Percentiles rank a stretch among this genome's conserved stretches.
Evolutionary conservation across 768 basidiomycete species (phyloP).

Genomic region (Calocybe gangraenosa): DNA sequence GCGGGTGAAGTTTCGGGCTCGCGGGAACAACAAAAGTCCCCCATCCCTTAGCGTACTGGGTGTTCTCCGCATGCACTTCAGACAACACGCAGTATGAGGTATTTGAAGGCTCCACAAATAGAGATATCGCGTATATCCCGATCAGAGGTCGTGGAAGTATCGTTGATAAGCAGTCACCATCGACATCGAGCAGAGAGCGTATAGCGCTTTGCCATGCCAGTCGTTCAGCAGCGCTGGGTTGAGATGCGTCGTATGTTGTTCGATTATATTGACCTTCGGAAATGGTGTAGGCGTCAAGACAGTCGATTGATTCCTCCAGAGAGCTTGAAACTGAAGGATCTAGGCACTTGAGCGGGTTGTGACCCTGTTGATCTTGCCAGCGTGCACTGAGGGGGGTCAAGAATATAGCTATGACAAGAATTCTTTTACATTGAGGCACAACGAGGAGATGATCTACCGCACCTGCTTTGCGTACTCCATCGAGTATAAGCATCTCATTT

Average conservation of each 20-base stretch:
- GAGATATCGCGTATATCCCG: slow-evolving; percentile 22
- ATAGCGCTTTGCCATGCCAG: slow-evolving; percentile 25
- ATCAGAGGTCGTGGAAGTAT: slow-evolving; percentile 23
- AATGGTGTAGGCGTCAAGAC: slow-evolving; percentile 30
- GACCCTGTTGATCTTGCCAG: no score
- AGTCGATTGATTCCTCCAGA: slow-evolving; percentile 15
- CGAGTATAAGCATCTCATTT: no score
- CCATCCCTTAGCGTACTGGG: slow-evolving; percentile 29
- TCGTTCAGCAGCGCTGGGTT: slow-evolving; percentile 25
- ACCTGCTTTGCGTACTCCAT: no score
- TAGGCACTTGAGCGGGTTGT: slow-evolving; percentile 7
- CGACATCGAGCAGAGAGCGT: slow-evolving; percentile 22
- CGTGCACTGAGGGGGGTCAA: no score
- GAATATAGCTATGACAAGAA: no score
- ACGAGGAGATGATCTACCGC: no score
- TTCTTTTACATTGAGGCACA: no score
- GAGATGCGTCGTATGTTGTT: slow-evolving; percentile 26
- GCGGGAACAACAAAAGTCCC: slow-evolving; percentile 30
- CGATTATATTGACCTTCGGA: slow-evolving; percentile 22
- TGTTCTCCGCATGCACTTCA: slow-evolving; percentile 18
- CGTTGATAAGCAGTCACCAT: slow-evolving; percentile 27
- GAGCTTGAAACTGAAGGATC: not conserved
- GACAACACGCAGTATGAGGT: slow-evolving; percentile 28
- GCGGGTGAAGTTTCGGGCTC: slow-evolving; percentile 16
- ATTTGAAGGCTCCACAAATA: slow-evolving; percentile 21